Evolutionary conservation across 805 yeast species (phyloP).

Genomic region (Ogataea methanolica): DNA sequence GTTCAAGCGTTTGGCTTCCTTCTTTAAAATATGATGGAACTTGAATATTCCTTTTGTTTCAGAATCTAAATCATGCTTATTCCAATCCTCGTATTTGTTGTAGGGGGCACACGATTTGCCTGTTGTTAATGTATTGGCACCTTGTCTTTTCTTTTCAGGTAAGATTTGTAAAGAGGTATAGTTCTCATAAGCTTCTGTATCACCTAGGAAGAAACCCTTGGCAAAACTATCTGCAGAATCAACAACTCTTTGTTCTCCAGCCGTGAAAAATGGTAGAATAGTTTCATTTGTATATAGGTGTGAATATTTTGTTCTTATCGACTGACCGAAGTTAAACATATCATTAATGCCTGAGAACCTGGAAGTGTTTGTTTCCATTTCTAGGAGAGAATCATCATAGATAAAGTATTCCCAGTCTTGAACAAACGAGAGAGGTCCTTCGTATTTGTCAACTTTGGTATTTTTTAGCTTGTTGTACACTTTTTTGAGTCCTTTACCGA

Average conservation of each 20-base stretch:
- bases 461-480: slow-evolving; percentile 31
- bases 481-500: slow-evolving; percentile 22
- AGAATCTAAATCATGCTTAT: slow-evolving; percentile 6
- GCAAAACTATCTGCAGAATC: slow-evolving; percentile 54
- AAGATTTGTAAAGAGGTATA: slow-evolving; percentile 36
- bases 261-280: slow-evolving; percentile 46
- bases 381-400: slow-evolving; percentile 23
- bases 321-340: slow-evolving; percentile 44
- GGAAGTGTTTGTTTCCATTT: slow-evolving; percentile 46
- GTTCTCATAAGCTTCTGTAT: slow-evolving; percentile 33
- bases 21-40: slow-evolving; percentile 36
- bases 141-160: slow-evolving; percentile 43
- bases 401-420: slow-evolving; percentile 50
- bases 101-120: slow-evolving; percentile 39
- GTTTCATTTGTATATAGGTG: slow-evolving; percentile 36
- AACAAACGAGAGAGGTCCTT: slow-evolving; percentile 51
- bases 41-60: slow-evolving; percentile 14
- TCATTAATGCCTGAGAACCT: slow-evolving; percentile 51
- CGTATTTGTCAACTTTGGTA: slow-evolving; percentile 32
- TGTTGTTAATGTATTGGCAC: slow-evolving; percentile 60
- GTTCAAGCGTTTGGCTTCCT: slow-evolving; percentile 56
- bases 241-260: slow-evolving; percentile 51
- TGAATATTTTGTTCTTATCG: slow-evolving; percentile 45
- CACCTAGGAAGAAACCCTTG: slow-evolving; percentile 45
- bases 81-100: slow-evolving; percentile 18